Conservation (phyloP, 2,329 filamentous ascomycete species). For the Magnaporthiopsis rhizophila region DNA sequence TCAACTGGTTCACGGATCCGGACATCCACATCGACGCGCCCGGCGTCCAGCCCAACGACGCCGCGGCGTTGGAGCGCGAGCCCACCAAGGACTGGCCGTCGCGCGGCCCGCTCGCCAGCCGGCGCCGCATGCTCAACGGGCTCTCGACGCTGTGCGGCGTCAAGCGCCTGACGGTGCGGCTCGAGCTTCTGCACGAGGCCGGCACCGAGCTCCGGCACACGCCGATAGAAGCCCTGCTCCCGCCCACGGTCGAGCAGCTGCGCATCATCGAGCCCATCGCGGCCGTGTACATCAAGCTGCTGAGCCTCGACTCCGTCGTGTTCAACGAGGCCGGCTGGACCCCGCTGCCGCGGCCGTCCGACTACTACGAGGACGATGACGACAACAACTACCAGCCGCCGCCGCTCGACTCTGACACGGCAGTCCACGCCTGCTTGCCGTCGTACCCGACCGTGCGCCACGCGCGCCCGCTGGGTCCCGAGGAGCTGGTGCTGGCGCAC, state of each 20-base stretch:
- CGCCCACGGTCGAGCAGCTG: background rate
- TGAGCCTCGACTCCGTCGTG: background rate
- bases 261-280: background rate
- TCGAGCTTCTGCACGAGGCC: background rate
- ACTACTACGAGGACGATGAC: too few species aligned
- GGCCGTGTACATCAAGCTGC: background rate
- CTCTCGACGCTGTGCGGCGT: background rate
- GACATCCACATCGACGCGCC: background rate
- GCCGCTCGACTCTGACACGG: background rate
- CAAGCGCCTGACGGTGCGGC: background rate
- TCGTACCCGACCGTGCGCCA: too few species aligned
- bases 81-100: background rate
- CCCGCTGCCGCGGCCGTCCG: background rate
- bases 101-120: background rate
- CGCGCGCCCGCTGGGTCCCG: too few species aligned
- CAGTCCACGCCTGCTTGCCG: too few species aligned
- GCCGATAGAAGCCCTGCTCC: background rate
- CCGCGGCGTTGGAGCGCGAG: too few species aligned
- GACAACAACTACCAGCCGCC: background rate
- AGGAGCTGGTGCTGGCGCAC: too few species aligned
- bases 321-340: background rate
- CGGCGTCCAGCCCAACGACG: too few species aligned
- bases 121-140: background rate
- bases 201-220: background rate
- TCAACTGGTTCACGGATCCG: background rate